These are phyloP conservation scores for Smallanthus sonchifolius DNA, from an alignment of 129 eudicot genomes.

Conservation along the genomic window DNA sequence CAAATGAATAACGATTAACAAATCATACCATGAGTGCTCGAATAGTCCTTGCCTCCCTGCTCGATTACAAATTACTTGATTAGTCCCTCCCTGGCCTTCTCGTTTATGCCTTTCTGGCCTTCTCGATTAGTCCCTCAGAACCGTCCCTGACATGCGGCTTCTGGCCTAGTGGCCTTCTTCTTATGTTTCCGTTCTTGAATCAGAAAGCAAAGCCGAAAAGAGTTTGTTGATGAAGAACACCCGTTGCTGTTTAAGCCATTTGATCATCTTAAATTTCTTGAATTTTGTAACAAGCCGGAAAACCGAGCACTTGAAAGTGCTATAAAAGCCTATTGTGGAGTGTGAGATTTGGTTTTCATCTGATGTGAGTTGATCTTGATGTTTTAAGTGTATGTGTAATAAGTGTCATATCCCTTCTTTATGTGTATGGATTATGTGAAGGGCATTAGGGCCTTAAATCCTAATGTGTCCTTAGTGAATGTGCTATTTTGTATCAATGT, in stretches of 20 bases:
- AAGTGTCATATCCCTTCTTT: neutral
- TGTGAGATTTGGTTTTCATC: constrained; percentile 25
- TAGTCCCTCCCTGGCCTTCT: too few relatives aligned
- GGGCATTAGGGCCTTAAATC: neutral
- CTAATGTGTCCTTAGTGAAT: neutral
- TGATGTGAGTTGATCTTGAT: neutral
- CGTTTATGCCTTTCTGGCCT: too few relatives aligned
- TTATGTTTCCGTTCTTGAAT: too few relatives aligned
- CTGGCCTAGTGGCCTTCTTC: neutral
- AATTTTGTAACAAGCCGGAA: constrained; percentile 50
- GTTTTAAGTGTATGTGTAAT: neutral
- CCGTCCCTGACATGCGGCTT: too few relatives aligned
- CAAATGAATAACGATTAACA: too few relatives aligned
- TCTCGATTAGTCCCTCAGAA: too few relatives aligned
- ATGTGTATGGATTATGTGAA: constrained; percentile 17
- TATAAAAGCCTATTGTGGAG: constrained; percentile 52
- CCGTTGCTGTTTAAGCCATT: constrained; percentile 66
- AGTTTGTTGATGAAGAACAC: constrained; percentile 64
- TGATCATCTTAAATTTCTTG: constrained; percentile 58
- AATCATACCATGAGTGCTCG: too few relatives aligned
- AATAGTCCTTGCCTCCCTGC: too few relatives aligned
- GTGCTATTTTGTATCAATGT: neutral
- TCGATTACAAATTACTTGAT: too few relatives aligned
- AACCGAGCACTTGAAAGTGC: constrained; percentile 53
- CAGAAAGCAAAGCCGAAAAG: constrained; percentile 70